Percentiles rank a stretch among this genome's conserved stretches.
phyloP scores from a whole-genome alignment of 169 alveolate species.

The Eimeria acervulina region DNA sequence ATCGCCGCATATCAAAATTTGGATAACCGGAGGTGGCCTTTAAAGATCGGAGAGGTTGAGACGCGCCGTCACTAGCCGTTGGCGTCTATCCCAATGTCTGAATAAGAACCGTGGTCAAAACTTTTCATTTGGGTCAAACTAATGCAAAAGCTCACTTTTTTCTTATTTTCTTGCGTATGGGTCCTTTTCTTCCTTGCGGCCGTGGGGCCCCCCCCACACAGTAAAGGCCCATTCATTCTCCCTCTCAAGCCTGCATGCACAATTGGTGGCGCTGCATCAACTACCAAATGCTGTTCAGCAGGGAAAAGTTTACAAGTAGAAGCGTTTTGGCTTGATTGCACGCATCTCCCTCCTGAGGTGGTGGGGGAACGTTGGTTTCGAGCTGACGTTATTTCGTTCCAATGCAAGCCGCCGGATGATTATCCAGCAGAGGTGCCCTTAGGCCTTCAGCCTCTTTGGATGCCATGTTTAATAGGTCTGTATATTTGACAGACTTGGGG shows the following conservation, averaged over 20 bases:
- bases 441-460: not conserved
- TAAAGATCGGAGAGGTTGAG: not conserved
- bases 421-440: not conserved
- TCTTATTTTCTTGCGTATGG: not conserved
- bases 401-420: not conserved
- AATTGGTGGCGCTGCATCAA: not conserved
- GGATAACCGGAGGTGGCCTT: not conserved
- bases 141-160: not conserved
- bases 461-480: not conserved
- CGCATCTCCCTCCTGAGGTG: conserved; percentile 29
- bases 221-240: conserved; percentile 42
- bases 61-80: not conserved
- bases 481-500: not conserved
- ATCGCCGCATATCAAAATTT: not conserved
- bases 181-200: too few species aligned
- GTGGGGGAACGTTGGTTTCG: conserved; percentile 1
- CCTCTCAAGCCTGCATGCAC: conserved; percentile 17
- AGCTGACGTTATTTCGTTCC: not conserved
- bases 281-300: not conserved
- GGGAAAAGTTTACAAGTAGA: not conserved
- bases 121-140: not conserved
- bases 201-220: too few species aligned
- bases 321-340: not conserved
- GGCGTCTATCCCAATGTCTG: not conserved
- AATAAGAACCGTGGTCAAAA: not conserved